A percentile compares a stretch with the other conserved stretches of the same genome.
phyloP scores from a whole-genome alignment of 208 protist genomes.

The Crithidia bombi region DNA sequence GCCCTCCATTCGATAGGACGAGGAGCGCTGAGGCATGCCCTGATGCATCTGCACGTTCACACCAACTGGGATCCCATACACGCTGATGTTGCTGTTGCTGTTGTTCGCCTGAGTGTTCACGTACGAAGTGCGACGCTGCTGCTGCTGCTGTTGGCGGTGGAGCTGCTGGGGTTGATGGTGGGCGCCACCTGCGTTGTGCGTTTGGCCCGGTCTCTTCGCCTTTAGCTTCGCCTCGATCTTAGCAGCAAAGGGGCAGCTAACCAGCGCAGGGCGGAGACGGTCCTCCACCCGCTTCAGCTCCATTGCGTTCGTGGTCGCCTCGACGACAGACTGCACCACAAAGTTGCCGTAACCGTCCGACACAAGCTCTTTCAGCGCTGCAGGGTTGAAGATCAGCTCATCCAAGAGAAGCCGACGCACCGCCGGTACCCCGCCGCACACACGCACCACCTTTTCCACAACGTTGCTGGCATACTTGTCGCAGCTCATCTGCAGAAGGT shows the following conservation, averaged over 20 bases:
- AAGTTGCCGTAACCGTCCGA: conserved; percentile 88
- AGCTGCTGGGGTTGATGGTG: not conserved
- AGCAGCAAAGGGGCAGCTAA: conserved; percentile 56
- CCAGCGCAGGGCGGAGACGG: conserved; percentile 60
- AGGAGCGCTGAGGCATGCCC: not conserved
- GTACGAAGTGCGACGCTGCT: conserved; percentile 6
- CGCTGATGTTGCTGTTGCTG: conserved; percentile 1
- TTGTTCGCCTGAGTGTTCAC: not conserved
- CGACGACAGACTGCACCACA: conserved; percentile 81
- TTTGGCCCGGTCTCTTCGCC: conserved; percentile 25
- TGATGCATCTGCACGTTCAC: conserved; percentile 6
- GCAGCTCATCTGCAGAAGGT: conserved; percentile 77
- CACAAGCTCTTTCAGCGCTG: conserved; percentile 75
- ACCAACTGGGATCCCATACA: not conserved
- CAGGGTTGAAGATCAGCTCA: conserved; percentile 84
- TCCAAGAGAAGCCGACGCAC: conserved; percentile 75
- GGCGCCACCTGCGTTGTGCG: not conserved
- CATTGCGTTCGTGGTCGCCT: conserved; percentile 44
- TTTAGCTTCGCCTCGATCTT: conserved; percentile 76
- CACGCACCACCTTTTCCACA: conserved; percentile 79
- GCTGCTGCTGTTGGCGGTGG: conserved; percentile 13
- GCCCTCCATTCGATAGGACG: not conserved
- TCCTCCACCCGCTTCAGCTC: conserved; percentile 77
- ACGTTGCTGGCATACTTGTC: conserved; percentile 89
- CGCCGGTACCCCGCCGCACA: conserved; percentile 62